These are phyloP conservation scores for Magnolia changhungtana DNA, from an alignment of 164 flowering plant species.

Conservation along the genomic window DNA sequence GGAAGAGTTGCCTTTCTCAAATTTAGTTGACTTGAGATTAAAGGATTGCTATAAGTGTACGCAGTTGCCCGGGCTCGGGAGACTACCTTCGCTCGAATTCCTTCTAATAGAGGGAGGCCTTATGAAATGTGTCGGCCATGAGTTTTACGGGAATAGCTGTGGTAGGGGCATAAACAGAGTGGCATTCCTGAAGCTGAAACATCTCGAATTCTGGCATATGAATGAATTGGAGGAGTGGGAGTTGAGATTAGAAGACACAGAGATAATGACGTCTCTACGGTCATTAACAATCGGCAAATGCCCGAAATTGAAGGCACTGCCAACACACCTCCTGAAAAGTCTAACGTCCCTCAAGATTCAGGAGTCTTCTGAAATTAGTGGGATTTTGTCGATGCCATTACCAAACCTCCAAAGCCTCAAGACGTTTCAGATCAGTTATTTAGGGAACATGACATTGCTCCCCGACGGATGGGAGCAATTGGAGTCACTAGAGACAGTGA, in stretches of 20 bases:
- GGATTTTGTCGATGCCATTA: not conserved
- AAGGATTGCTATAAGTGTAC: not conserved
- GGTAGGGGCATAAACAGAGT: no score
- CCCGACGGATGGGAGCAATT: not conserved
- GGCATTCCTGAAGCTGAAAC: slow-evolving; percentile 8
- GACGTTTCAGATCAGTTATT: no score
- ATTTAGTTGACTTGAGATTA: not conserved
- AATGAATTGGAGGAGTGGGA: no score
- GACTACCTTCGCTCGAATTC: not conserved
- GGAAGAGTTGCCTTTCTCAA: not conserved
- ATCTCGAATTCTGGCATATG: not conserved
- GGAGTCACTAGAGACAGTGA: not conserved
- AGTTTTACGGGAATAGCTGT: not conserved
- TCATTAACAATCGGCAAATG: not conserved
- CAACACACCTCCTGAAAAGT: no score
- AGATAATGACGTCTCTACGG: not conserved
- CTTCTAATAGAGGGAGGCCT: not conserved
- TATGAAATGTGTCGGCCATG: not conserved
- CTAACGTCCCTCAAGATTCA: no score
- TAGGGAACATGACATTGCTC: not conserved
- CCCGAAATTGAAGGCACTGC: not conserved
- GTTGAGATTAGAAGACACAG: slow-evolving; percentile 6
- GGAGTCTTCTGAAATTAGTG: not conserved
- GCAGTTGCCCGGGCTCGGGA: slow-evolving; percentile 5
- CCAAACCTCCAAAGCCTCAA: no score